These are phyloP conservation scores for Starmerella sp. DNA, from an alignment of 805 yeast genomes.

Conservation along the genomic window DNA sequence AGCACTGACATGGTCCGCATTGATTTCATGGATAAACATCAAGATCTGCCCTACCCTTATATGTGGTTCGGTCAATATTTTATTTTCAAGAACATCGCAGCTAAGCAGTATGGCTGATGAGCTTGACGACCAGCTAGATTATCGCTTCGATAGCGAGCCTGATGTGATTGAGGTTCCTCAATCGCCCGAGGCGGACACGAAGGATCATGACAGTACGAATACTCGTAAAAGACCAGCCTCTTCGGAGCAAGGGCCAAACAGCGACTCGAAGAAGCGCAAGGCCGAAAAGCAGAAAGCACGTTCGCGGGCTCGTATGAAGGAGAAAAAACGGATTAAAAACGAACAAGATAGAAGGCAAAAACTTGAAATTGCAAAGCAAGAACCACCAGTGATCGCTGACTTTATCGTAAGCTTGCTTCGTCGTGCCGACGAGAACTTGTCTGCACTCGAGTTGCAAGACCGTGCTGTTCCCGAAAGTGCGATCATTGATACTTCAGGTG, in stretches of 20 bases:
- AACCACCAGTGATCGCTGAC: slow-evolving; percentile 55
- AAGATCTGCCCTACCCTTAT: not conserved
- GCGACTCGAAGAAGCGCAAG: not conserved
- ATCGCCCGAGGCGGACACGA: not conserved
- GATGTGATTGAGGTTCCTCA: slow-evolving; percentile 16
- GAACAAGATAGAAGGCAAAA: slow-evolving; percentile 37
- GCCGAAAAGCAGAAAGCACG: slow-evolving; percentile 19
- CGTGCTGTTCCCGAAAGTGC: slow-evolving; percentile 43
- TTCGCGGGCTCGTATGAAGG: slow-evolving; percentile 17
- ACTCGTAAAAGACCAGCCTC: slow-evolving; percentile 9
- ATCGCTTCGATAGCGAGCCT: slow-evolving; percentile 35
- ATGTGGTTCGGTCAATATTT: not conserved
- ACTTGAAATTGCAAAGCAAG: slow-evolving; percentile 41
- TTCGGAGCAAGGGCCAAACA: slow-evolving; percentile 20
- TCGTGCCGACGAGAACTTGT: slow-evolving; percentile 39
- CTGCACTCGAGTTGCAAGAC: slow-evolving; percentile 64
- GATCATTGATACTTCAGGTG: slow-evolving; percentile 55
- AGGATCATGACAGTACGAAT: not conserved
- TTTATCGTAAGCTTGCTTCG: slow-evolving; percentile 39
- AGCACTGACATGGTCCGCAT: no score
- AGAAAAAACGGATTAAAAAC: slow-evolving; percentile 15
- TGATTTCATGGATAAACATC: no score
- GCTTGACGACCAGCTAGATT: slow-evolving; percentile 66
- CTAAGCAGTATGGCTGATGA: slow-evolving; percentile 46
- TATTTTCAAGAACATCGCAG: not conserved